Conservation (phyloP, 129 eudicot genomes). For the Smallanthus sonchifolius region DNA sequence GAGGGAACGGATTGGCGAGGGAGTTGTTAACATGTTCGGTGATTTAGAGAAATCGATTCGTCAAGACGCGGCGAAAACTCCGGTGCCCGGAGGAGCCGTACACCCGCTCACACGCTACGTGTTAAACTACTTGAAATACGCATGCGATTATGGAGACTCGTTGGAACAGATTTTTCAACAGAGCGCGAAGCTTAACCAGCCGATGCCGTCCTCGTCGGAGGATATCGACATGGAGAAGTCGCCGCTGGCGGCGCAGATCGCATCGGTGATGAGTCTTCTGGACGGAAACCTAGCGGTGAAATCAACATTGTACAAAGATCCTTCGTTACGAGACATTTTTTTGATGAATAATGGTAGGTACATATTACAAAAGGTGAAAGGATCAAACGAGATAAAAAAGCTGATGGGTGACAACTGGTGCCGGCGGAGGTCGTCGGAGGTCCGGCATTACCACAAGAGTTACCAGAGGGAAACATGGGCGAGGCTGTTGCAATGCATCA, state of each 20-base stretch:
- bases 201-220: not conserved
- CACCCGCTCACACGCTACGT: slow-evolving; percentile 93
- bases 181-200: slow-evolving; percentile 18
- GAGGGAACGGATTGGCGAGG: slow-evolving; percentile 46
- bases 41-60: slow-evolving; percentile 73
- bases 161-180: slow-evolving; percentile 56
- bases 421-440: slow-evolving; percentile 60
- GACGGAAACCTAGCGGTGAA: slow-evolving; percentile 55
- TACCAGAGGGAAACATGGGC: slow-evolving; percentile 90
- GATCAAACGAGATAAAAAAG: slow-evolving; percentile 50
- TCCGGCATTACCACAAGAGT: slow-evolving; percentile 73
- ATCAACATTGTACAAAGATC: slow-evolving; percentile 60
- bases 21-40: slow-evolving; percentile 42
- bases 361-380: slow-evolving; percentile 73
- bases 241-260: slow-evolving; percentile 44
- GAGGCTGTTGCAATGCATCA: slow-evolving; percentile 48
- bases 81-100: slow-evolving; percentile 83
- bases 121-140: slow-evolving; percentile 64
- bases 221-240: slow-evolving; percentile 29
- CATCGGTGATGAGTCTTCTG: slow-evolving; percentile 50
- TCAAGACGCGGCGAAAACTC: slow-evolving; percentile 46
- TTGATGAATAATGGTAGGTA: slow-evolving; percentile 89
- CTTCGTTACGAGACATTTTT: slow-evolving; percentile 52
- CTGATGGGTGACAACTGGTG: slow-evolving; percentile 75
- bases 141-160: slow-evolving; percentile 62